phyloP scores from a whole-genome alignment of 202 grass and related monocot species.

The Cymbopogon flexuosus region DNA sequence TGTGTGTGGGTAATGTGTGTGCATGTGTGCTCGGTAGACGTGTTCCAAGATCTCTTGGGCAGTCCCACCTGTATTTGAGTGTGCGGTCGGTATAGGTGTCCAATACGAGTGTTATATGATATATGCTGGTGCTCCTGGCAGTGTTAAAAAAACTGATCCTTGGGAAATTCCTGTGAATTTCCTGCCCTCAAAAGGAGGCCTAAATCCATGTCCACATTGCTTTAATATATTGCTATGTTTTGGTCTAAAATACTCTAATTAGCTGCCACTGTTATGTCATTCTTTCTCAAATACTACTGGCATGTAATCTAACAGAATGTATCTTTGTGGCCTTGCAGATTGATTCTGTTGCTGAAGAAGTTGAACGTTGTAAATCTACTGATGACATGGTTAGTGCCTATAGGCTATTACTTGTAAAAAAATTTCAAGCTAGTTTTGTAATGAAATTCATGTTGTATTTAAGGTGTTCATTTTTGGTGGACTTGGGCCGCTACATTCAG shows the following conservation, averaged over 20 bases:
- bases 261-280: neutral
- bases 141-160: neutral
- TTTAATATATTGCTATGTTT: neutral
- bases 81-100: neutral
- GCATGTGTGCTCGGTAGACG: neutral
- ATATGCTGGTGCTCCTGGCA: neutral
- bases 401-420: slow-evolving; percentile 29
- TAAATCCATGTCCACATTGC: neutral
- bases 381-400: slow-evolving; percentile 63
- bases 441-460: slow-evolving; percentile 31
- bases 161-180: neutral
- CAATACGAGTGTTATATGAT: neutral
- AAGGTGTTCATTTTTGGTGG: slow-evolving; percentile 92
- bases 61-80: neutral
- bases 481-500: slow-evolving; percentile 89
- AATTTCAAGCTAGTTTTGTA: slow-evolving; percentile 14
- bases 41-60: neutral
- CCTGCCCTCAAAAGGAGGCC: neutral
- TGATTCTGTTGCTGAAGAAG: slow-evolving; percentile 88
- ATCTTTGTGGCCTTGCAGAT: slow-evolving; percentile 45
- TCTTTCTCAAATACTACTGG: neutral
- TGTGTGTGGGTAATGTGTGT: neutral
- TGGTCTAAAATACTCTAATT: slow-evolving; percentile 19
- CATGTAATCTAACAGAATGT: slow-evolving; percentile 19
- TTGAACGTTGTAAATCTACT: slow-evolving; percentile 62